phyloP scores from a whole-genome alignment of 176 grass and related monocot species.

The Tuctoria greenei region DNA sequence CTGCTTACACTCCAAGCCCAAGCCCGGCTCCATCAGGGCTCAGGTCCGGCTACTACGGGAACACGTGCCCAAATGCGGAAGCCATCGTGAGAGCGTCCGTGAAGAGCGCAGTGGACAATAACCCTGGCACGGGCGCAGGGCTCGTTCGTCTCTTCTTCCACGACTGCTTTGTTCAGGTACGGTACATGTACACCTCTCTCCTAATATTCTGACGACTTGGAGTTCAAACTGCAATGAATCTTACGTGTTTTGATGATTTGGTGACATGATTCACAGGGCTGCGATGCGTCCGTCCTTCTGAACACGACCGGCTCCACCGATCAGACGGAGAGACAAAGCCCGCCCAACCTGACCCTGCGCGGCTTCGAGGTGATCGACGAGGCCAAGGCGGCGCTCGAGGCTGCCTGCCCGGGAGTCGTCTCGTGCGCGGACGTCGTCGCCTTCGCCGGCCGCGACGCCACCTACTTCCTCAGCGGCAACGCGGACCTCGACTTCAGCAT shows the following conservation, averaged over 20 bases:
- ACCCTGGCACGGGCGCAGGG: conserved; percentile 26
- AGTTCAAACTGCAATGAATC: too few species aligned
- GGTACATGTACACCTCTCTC: too few species aligned
- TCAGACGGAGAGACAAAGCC: conserved; percentile 12
- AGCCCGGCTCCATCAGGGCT: neutral
- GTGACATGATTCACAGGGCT: conserved; percentile 4
- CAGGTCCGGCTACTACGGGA: conserved; percentile 21
- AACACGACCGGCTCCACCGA: neutral
- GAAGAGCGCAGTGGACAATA: neutral
- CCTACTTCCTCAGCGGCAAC: conserved; percentile 24
- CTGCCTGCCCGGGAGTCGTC: neutral
- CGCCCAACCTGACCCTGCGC: conserved; percentile 28
- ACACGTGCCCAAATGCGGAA: conserved; percentile 32
- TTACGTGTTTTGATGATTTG: neutral
- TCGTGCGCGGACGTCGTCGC: conserved; percentile 47
- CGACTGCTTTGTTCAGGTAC: conserved; percentile 42
- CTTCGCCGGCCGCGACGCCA: conserved; percentile 33
- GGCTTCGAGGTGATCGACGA: conserved; percentile 48
- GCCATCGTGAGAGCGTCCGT: conserved; percentile 5
- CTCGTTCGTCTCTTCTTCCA: conserved; percentile 63
- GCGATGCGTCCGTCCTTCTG: conserved; percentile 41
- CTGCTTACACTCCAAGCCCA: neutral
- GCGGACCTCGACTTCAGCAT: conserved; percentile 15
- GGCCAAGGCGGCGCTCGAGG: conserved; percentile 32
- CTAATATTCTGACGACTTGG: too few species aligned